These are phyloP conservation scores for Pleomassaria siparia DNA, from an alignment of 2,329 filamentous ascomycete genomes.

Conservation along the genomic window DNA sequence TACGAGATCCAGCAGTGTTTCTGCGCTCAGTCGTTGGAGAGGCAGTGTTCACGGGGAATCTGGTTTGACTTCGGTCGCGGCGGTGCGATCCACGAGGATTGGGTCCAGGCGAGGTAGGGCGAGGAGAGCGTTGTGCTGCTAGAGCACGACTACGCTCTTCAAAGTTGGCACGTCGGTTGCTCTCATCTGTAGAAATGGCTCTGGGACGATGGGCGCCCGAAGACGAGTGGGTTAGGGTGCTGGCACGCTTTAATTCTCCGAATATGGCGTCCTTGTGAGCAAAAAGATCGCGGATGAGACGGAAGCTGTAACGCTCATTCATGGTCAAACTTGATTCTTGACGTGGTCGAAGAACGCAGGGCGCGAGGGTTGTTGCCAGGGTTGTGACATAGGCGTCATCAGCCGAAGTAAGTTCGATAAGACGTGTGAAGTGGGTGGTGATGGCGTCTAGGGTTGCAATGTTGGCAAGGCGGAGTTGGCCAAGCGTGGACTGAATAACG, in stretches of 20 bases:
- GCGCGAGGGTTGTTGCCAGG: constrained; percentile 74
- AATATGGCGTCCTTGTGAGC: constrained; percentile 95
- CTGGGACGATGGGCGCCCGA: constrained; percentile 68
- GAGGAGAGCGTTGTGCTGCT: constrained; percentile 61
- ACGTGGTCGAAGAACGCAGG: constrained; percentile 85
- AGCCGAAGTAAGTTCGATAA: constrained; percentile 95
- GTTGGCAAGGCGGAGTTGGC: constrained; percentile 91
- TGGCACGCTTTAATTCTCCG: constrained; percentile 90
- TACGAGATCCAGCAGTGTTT: constrained; percentile 56
- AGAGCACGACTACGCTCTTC: constrained; percentile 88
- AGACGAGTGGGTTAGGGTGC: constrained; percentile 63
- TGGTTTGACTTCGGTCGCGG: constrained; percentile 77
- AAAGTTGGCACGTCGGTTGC: constrained; percentile 89
- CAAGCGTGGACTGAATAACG: constrained; percentile 92
- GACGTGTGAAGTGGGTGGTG: constrained; percentile 95
- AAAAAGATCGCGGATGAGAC: constrained; percentile 88
- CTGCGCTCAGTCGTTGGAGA: constrained; percentile 57
- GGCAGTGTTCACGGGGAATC: constrained; percentile 74
- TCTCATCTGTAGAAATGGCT: constrained; percentile 92
- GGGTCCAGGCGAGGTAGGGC: constrained; percentile 73
- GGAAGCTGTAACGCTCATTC: constrained; percentile 91
- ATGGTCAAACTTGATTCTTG: constrained; percentile 87
- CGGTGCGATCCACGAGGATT: constrained; percentile 54
- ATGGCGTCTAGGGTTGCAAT: constrained; percentile 98
- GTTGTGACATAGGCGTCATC: constrained; percentile 80